Base-by-base conservation (phyloP, 2,329 filamentous ascomycete species). In the Fusarium domesticum region DNA sequence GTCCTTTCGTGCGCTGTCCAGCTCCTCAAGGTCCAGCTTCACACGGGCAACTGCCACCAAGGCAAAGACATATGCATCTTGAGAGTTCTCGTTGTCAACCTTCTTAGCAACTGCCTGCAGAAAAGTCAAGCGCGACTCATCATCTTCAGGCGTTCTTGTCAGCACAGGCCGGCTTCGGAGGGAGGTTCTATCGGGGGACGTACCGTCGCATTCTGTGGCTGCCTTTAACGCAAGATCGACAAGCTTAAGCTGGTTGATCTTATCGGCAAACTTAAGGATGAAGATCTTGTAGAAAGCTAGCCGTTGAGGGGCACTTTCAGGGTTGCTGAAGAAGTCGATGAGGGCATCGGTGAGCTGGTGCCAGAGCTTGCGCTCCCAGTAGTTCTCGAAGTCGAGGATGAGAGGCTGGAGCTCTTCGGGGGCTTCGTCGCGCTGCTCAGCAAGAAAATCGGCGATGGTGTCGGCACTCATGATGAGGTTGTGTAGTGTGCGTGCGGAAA, bases 361-460 rank as follows among this genome's bases (percentile, higher is more conserved):
- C 93, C 93, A 98, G 72, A 98, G 80, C 74, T 96, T 96, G 62
- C 92, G 85, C 76, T 98, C 93, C 93, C 93, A 98, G 65, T 84
- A 88, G 67, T 95, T 90, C 75, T 98, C 93, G 57, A 98, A 96
- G 61, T 85, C 83, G 60, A 98, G 80, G 69, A 96, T 88, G 63
- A 88, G 82, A 62, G 85, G 80, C 72, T 96, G 91, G 41, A 95
- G 81, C 67, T 95, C 87, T 58, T 90, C 87, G 40, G 90, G 87
- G 62, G 90, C 88, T 66, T 84, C 76, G 65, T 96, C 89, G 66
- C 90, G 87, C 80, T 95, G 88, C 60, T 95, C 86, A 50, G 84
- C 82, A 54, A 98, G 86, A 73, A 97, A 95, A 69, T 95, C 89
- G 65, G 89, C 80, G 68, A 97, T 93, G 64, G 85, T 83, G 69